phyloP scores from a whole-genome alignment of 495 filamentous ascomycete genomes.

The Neurospora terricola region DNA sequence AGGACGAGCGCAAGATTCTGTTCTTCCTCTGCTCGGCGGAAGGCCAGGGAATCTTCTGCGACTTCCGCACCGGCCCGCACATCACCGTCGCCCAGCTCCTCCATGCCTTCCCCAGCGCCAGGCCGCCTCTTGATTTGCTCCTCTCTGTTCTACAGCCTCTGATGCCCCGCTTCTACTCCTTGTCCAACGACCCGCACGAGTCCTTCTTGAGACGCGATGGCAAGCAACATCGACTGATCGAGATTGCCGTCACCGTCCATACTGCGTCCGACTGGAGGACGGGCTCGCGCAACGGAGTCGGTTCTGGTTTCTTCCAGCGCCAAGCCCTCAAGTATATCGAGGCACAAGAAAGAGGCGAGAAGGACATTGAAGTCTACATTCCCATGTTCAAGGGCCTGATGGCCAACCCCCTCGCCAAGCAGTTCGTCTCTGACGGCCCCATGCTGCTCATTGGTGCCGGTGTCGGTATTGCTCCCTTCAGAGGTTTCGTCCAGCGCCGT shows the following conservation, averaged over 20 bases:
- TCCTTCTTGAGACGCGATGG: conserved; percentile 58
- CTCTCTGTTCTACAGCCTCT: conserved; percentile 72
- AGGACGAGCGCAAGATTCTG: conserved; percentile 79
- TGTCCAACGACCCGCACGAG: conserved; percentile 89
- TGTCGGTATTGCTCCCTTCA: conserved; percentile 93
- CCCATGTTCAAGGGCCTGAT: conserved; percentile 99
- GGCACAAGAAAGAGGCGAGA: conserved; percentile 47
- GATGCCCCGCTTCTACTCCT: conserved; percentile 97
- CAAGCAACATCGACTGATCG: conserved; percentile 72
- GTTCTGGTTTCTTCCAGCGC: conserved; percentile 78
- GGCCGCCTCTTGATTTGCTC: conserved; percentile 73
- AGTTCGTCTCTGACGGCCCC: conserved; percentile 84
- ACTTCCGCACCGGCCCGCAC: conserved; percentile 83
- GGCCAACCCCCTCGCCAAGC: conserved; percentile 85
- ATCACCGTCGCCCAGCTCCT: conserved; percentile 77
- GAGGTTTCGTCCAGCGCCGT: conserved; percentile 91
- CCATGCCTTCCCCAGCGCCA: conserved; percentile 82
- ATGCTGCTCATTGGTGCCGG: conserved; percentile 97
- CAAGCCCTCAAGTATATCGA: conserved; percentile 60
- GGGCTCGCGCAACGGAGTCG: conserved; percentile 57
- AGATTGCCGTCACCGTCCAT: conserved; percentile 91
- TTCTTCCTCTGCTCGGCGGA: conserved; percentile 78
- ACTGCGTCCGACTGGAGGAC: conserved; percentile 71
- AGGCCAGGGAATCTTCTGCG: conserved; percentile 89
- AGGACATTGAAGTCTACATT: conserved; percentile 53